phyloP scores from a whole-genome alignment of 495 filamentous ascomycete species.

The Penicillium psychrofluorescens region DNA sequence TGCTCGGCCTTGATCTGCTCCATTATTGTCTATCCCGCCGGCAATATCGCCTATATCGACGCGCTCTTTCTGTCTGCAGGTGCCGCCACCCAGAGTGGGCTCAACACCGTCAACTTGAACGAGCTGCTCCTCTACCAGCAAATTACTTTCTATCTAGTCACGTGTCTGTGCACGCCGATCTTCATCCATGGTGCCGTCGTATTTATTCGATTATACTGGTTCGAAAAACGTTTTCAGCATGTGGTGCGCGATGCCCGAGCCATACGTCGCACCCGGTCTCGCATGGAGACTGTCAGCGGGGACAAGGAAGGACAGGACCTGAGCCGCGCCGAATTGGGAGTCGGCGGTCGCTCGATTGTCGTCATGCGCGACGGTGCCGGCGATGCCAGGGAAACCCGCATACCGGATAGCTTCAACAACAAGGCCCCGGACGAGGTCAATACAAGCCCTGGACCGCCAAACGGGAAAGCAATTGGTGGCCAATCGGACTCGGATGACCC shows the following conservation, averaged over 20 bases:
- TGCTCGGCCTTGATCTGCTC: constrained; percentile 61
- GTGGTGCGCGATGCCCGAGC: constrained; percentile 56
- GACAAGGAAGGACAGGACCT: constrained; percentile 38
- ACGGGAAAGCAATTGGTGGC: constrained; percentile 9
- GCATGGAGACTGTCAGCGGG: constrained; percentile 49
- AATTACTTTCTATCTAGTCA: constrained; percentile 59
- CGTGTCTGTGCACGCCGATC: constrained; percentile 79
- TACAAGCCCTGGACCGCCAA: constrained; percentile 18
- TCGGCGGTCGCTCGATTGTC: constrained; percentile 64
- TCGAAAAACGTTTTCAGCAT: constrained; percentile 85
- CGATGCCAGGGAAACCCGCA: constrained; percentile 18
- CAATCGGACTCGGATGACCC: constrained; percentile 13
- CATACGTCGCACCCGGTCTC: constrained; percentile 47
- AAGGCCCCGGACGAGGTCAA: constrained; percentile 14
- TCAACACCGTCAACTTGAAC: constrained; percentile 84
- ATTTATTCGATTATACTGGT: constrained; percentile 92
- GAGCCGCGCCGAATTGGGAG: constrained; percentile 54
- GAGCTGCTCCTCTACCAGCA: constrained; percentile 69
- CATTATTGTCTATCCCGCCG: constrained; percentile 61
- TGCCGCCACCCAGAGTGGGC: constrained; percentile 78
- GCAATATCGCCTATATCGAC: constrained; percentile 70
- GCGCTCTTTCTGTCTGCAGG: constrained; percentile 80
- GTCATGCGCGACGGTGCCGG: constrained; percentile 54
- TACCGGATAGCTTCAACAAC: constrained; percentile 6
- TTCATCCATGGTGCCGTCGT: constrained; percentile 83